Conservation (phyloP, 176 grass and related monocot genomes). For the Aegilops tauschii region DNA sequence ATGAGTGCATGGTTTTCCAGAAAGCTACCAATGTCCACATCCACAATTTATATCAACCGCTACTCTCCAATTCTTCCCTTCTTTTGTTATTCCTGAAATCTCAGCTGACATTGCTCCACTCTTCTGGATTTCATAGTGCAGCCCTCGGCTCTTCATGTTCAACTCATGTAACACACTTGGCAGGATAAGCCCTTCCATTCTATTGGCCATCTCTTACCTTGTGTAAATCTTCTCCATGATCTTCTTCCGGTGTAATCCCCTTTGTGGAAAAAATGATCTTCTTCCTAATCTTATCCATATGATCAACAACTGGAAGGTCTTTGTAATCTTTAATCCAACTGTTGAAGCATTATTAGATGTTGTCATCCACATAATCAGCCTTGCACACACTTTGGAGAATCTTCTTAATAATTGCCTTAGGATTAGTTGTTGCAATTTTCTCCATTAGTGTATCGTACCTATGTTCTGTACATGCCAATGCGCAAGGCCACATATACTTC, state of each 20-base stretch:
- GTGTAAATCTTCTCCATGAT: background rate
- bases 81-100: background rate
- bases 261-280: background rate
- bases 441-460: background rate
- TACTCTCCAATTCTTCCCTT: background rate
- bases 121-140: background rate
- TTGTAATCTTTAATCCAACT: slow-evolving; percentile 9
- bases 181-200: background rate
- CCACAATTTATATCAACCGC: background rate
- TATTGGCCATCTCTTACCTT: background rate
- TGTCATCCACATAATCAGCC: slow-evolving; percentile 2
- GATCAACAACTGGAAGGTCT: background rate
- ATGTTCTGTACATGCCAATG: background rate
- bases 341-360: background rate
- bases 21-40: background rate
- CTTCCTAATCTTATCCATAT: background rate
- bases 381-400: background rate
- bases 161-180: background rate
- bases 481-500: slow-evolving; percentile 10
- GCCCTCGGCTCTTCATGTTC: background rate
- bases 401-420: background rate
- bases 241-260: background rate
- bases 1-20: slow-evolving; percentile 12
- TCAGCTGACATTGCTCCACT: background rate
- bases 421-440: background rate